Percentiles rank a stretch among this genome's conserved stretches.
Conservation (phyloP, 208 protist genomes). For the Trypanosoma avium region DNA sequence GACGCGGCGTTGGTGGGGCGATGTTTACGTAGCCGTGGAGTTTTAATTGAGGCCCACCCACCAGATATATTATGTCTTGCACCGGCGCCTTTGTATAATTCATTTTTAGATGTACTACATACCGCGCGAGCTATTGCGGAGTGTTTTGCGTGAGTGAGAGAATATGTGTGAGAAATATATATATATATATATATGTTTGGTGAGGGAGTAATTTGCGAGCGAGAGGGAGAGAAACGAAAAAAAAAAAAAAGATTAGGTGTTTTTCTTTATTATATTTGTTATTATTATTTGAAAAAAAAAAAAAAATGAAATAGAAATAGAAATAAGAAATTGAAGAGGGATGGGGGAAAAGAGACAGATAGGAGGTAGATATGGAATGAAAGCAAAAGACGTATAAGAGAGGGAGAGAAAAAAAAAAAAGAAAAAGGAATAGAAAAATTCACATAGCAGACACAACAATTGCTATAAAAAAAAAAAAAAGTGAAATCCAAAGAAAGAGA, state of each 20-base stretch:
- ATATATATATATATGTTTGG: neutral
- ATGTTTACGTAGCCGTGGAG: constrained; percentile 47
- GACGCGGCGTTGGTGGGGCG: constrained; percentile 51
- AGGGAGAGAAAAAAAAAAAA: too few relatives aligned
- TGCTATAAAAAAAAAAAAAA: neutral
- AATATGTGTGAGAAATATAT: neutral
- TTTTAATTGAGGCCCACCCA: constrained; percentile 53
- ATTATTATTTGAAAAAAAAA: neutral
- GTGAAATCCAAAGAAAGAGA: neutral
- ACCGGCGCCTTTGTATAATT: constrained; percentile 93
- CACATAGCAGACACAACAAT: too few relatives aligned
- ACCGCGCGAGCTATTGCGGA: constrained; percentile 48
- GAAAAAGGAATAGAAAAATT: too few relatives aligned
- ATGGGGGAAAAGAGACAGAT: neutral
- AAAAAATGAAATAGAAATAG: neutral
- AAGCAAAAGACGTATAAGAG: too few relatives aligned
- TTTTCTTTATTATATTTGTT: neutral
- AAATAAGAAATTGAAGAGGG: neutral
- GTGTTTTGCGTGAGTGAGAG: constrained; percentile 29
- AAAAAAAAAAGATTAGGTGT: neutral
- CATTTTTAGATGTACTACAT: constrained; percentile 86
- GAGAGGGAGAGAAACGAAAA: neutral
- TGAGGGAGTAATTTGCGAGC: neutral
- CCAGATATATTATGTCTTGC: constrained; percentile 77
- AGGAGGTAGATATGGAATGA: neutral